A percentile compares a stretch with the other conserved stretches of the same genome.
These are phyloP conservation scores for Boletus smithii DNA, from an alignment of 1,284 basidiomycete genomes.

Conservation along the genomic window DNA sequence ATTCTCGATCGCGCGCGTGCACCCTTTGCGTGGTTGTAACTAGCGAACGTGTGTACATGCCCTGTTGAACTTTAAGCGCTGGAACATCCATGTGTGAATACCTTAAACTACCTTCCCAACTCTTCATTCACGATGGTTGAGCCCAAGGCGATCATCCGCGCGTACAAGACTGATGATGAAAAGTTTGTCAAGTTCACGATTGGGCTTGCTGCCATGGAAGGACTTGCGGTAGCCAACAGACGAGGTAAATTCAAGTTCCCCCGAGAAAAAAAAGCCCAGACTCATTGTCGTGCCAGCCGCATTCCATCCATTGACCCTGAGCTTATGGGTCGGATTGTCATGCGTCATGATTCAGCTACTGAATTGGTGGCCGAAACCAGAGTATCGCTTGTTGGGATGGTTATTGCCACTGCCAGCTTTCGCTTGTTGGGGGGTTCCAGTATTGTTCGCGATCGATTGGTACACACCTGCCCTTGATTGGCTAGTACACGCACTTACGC, in stretches of 20 bases:
- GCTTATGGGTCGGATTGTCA: constrained; percentile 59
- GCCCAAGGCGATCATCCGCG: constrained; percentile 51
- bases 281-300: constrained; percentile 45
- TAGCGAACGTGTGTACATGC: not conserved
- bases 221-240: constrained; percentile 66
- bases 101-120: not conserved
- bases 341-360: constrained; percentile 55
- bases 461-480: constrained; percentile 25
- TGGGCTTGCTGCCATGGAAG: constrained; percentile 68
- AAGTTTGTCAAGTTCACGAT: constrained; percentile 63
- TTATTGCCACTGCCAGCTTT: constrained; percentile 63
- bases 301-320: constrained; percentile 54
- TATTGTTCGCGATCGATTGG: constrained; percentile 73
- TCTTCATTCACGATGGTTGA: constrained; percentile 21
- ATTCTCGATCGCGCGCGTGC: too few species aligned
- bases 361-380: constrained; percentile 59
- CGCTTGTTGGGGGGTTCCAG: constrained; percentile 57
- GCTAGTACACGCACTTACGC: constrained; percentile 6
- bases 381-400: constrained; percentile 46
- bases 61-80: not conserved
- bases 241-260: constrained; percentile 41
- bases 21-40: too few species aligned
- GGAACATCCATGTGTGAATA: constrained; percentile 5
- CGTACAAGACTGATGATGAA: constrained; percentile 48
- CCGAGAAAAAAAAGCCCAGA: not conserved